phyloP scores from a whole-genome alignment of 1,284 basidiomycete genomes.

The Rhodotorula sp. region DNA sequence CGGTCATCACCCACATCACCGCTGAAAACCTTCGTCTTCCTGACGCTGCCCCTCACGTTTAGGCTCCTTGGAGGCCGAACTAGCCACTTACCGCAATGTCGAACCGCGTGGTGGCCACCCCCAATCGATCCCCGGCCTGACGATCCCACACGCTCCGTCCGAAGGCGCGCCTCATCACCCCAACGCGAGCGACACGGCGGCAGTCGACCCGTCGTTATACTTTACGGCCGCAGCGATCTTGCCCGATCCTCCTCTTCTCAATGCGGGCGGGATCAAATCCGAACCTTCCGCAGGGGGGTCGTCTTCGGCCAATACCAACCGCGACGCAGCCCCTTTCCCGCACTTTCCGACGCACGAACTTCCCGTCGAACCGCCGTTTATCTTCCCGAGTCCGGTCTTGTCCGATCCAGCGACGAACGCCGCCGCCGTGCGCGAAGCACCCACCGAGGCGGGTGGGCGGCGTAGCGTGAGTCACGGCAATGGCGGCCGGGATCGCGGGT shows the following conservation, averaged over 20 bases:
- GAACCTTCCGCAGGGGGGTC: no score
- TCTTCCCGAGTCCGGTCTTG: neutral
- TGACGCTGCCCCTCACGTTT: no score
- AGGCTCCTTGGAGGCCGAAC: conserved; percentile 18
- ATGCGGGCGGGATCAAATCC: neutral
- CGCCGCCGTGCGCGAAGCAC: neutral
- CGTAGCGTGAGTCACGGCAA: no score
- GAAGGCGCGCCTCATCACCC: no score
- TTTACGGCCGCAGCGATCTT: no score
- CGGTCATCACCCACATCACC: neutral
- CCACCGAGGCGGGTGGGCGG: neutral
- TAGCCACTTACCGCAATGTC: conserved; percentile 17
- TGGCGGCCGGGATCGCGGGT: no score
- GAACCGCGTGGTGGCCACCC: neutral
- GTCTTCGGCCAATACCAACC: neutral
- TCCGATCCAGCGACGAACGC: neutral
- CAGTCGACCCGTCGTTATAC: no score
- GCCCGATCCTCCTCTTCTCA: neutral
- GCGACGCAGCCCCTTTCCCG: neutral
- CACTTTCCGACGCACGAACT: conserved; percentile 2
- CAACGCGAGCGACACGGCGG: no score
- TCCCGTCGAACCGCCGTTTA: conserved; percentile 14
- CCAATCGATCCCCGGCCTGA: no score
- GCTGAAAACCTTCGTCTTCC: conserved; percentile 3
- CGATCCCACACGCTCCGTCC: no score